phyloP scores from a whole-genome alignment of 176 grass and related monocot genomes.

The Urochloa ruziziensis region DNA sequence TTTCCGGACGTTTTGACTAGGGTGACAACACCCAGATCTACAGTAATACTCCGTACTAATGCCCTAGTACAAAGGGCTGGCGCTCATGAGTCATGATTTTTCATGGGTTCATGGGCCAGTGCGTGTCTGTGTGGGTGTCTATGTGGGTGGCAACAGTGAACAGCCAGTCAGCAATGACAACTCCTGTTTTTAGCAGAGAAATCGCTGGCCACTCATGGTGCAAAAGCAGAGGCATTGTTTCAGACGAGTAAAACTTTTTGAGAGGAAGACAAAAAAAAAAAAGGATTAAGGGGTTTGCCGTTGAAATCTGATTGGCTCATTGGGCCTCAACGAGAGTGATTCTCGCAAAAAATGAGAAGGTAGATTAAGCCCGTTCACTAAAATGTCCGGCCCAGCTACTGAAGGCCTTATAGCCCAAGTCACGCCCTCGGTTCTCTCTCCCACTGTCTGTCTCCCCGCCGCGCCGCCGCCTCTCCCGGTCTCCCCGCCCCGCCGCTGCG shows the following conservation, averaged over 20 bases:
- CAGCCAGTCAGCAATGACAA: background rate
- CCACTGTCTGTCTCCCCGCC: background rate
- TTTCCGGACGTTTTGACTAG: background rate
- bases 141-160: background rate
- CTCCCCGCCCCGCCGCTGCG: constrained; percentile 17
- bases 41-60: background rate
- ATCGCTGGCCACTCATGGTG: background rate
- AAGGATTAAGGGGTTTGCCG: too few species aligned
- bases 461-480: background rate
- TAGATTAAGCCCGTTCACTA: too few species aligned
- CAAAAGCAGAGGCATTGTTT: background rate
- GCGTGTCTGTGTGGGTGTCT: too few species aligned
- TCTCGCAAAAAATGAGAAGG: too few species aligned
- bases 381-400: too few species aligned
- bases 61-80: too few species aligned
- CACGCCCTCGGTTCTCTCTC: background rate
- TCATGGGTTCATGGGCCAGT: background rate
- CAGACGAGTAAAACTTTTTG: background rate
- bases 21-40: background rate
- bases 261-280: too few species aligned
- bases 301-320: background rate
- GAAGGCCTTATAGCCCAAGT: background rate
- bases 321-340: background rate
- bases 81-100: background rate
- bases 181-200: background rate